Evolutionary conservation across 2,329 filamentous ascomycete genomes (phyloP).

Genomic region (Arthroderma sp.): DNA sequence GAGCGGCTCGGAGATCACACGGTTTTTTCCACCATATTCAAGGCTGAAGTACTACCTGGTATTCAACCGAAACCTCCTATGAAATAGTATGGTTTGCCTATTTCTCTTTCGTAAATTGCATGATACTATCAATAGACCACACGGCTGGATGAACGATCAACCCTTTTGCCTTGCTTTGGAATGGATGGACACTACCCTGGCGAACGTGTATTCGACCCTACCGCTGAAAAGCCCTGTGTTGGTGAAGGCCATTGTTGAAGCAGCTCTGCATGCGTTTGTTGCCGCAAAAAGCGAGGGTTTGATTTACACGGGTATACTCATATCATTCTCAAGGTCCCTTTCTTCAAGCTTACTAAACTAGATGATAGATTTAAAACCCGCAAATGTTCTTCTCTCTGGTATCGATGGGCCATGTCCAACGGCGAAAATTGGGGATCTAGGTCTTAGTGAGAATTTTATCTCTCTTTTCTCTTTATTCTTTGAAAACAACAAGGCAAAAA

Average conservation of each 20-base stretch:
- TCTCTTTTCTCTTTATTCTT: too few relatives aligned
- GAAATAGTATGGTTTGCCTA: neutral
- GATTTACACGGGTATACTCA: too few relatives aligned
- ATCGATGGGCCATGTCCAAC: slow-evolving; percentile 5
- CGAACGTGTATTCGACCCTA: neutral
- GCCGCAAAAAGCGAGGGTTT: too few relatives aligned
- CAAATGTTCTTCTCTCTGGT: slow-evolving; percentile 9
- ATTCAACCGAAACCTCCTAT: neutral
- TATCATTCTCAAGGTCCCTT: too few relatives aligned
- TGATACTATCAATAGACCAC: neutral
- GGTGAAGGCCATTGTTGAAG: neutral
- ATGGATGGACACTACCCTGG: neutral
- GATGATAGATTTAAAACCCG: slow-evolving; percentile 5
- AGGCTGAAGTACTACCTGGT: slow-evolving; percentile 1
- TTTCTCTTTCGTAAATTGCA: neutral
- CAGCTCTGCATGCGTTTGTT: too few relatives aligned
- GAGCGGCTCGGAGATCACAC: slow-evolving; percentile 2
- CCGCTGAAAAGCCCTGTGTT: neutral
- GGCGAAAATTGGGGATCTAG: slow-evolving; percentile 7
- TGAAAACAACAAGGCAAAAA: neutral
- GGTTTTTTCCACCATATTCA: slow-evolving; percentile 3
- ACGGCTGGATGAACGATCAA: neutral
- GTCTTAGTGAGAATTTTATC: slow-evolving; percentile 4
- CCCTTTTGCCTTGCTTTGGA: slow-evolving; percentile 1
- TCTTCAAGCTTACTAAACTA: too few relatives aligned